A percentile compares a stretch with the other conserved stretches of the same genome.
Evolutionary conservation across 306 rosid species (phyloP).

Genomic region (Fragaria iinumae): DNA sequence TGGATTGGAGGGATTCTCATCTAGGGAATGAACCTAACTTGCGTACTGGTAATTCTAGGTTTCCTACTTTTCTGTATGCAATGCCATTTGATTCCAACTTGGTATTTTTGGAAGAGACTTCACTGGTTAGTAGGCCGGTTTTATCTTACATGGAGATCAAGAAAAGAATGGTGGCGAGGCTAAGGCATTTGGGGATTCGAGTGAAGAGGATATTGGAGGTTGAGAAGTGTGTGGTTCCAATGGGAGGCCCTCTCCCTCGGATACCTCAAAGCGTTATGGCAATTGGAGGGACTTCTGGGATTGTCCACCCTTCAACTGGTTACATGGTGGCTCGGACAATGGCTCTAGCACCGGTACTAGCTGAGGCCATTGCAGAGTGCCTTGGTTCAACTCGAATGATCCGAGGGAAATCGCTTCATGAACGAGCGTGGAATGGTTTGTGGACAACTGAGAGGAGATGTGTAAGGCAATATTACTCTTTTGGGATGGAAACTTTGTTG

Average conservation of each 20-base stretch:
- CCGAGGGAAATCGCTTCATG: constrained; percentile 57
- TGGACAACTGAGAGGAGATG: constrained; percentile 70
- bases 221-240: constrained; percentile 91
- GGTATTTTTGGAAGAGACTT: constrained; percentile 79
- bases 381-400: constrained; percentile 83
- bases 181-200: constrained; percentile 71
- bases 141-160: constrained; percentile 60
- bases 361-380: constrained; percentile 57
- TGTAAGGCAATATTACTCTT: constrained; percentile 62
- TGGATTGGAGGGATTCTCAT: constrained; percentile 82
- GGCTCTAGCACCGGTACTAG: constrained; percentile 53
- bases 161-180: constrained; percentile 78
- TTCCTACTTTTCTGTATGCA: constrained; percentile 83
- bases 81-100: constrained; percentile 80
- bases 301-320: constrained; percentile 88
- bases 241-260: constrained; percentile 86
- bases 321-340: constrained; percentile 74
- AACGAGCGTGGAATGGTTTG: constrained; percentile 61
- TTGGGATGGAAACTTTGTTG: constrained; percentile 88
- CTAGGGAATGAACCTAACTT: constrained; percentile 65
- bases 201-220: constrained; percentile 65
- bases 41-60: constrained; percentile 45
- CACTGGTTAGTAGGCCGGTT: constrained; percentile 72
- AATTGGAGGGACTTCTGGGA: constrained; percentile 71
- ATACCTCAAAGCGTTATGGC: constrained; percentile 72